phyloP scores from a whole-genome alignment of 2,329 filamentous ascomycete genomes.

The Metarhizium anisopliae region DNA sequence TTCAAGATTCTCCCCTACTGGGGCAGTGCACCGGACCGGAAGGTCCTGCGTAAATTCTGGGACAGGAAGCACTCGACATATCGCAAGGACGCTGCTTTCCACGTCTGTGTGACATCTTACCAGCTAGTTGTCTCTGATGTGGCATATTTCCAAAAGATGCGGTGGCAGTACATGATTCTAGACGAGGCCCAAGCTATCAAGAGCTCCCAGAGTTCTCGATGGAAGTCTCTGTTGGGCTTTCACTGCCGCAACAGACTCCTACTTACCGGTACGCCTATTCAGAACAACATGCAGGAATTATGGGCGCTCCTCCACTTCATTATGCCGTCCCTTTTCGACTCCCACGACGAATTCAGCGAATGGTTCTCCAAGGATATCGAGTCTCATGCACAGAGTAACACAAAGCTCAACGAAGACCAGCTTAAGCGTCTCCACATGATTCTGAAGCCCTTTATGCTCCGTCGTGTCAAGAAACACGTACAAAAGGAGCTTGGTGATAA shows the following conservation, averaged over 20 bases:
- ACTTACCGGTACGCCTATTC: constrained; percentile 92
- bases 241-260: constrained; percentile 91
- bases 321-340: constrained; percentile 98
- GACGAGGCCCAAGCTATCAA: constrained; percentile 99
- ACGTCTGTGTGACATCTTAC: constrained; percentile 94
- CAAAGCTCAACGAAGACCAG: constrained; percentile 98
- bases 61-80: constrained; percentile 97
- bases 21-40: constrained; percentile 89
- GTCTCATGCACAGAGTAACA: constrained; percentile 96
- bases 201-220: constrained; percentile 89
- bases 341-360: constrained; percentile 84
- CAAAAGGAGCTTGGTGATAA: constrained; percentile 99
- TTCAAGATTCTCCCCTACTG: constrained; percentile 97
- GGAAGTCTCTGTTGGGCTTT: constrained; percentile 92
- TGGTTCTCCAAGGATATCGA: constrained; percentile 97
- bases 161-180: constrained; percentile 99
- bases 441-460: constrained; percentile 97
- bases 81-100: constrained; percentile 85
- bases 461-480: constrained; percentile 98
- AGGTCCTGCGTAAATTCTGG: constrained; percentile 97
- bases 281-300: constrained; percentile 99
- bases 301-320: constrained; percentile 98
- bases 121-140: constrained; percentile 94
- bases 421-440: constrained; percentile 97
- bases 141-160: constrained; percentile 97